These are phyloP conservation scores for Kwoniella heveanensis DNA, from an alignment of 768 basidiomycete genomes.

Conservation along the genomic window DNA sequence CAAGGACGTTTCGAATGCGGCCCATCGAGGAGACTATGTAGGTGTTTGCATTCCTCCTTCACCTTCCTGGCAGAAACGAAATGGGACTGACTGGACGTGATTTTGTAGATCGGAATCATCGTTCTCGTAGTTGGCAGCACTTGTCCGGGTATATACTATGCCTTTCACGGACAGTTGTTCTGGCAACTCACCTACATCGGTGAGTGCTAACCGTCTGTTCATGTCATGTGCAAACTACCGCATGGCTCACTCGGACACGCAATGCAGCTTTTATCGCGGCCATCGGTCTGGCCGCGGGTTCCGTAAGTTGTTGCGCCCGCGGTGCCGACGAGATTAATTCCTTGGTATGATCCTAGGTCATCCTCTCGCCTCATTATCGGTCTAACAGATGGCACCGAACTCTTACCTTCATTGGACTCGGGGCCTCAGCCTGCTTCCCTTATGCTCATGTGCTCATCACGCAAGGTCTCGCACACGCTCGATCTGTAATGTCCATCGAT, in stretches of 20 bases:
- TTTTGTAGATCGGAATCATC: conserved; percentile 79
- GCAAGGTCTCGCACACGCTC: conserved; percentile 64
- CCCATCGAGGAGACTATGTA: conserved; percentile 59
- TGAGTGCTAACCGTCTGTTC: conserved; percentile 27
- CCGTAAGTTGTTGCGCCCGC: no score
- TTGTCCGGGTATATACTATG: conserved; percentile 75
- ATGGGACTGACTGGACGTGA: neutral
- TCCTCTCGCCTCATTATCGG: conserved; percentile 75
- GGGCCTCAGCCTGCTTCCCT: conserved; percentile 70
- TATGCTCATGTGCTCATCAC: conserved; percentile 66
- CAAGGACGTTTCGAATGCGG: conserved; percentile 58
- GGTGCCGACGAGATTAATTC: no score
- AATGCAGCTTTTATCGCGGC: neutral
- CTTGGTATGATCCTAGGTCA: conserved; percentile 67
- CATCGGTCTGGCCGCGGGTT: neutral
- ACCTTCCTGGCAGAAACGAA: neutral
- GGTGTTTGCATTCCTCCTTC: conserved; percentile 28
- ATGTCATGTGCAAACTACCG: neutral
- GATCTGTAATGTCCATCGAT: conserved; percentile 68
- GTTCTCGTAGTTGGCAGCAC: conserved; percentile 76
- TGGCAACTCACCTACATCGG: conserved; percentile 37
- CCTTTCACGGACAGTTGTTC: conserved; percentile 57
- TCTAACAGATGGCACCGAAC: conserved; percentile 76
- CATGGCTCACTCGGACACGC: neutral
- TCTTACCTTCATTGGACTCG: conserved; percentile 74